Percentiles rank a stretch among this genome's conserved stretches.
Conservation (phyloP, 2,329 filamentous ascomycete genomes). For the Cladosporium sp. region DNA sequence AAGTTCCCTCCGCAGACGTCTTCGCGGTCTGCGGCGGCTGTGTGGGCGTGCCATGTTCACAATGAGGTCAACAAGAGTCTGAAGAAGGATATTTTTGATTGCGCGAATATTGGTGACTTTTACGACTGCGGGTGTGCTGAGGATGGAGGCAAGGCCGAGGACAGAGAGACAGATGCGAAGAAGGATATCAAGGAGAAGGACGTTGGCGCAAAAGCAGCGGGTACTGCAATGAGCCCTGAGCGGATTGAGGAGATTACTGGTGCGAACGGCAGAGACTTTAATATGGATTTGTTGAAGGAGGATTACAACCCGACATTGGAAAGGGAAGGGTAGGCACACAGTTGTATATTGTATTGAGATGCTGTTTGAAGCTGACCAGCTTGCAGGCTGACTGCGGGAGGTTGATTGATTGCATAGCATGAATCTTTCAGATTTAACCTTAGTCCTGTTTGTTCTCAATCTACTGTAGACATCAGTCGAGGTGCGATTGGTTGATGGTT, state of each 20-base stretch:
- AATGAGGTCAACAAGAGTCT: conserved; percentile 67
- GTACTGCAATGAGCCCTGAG: conserved; percentile 30
- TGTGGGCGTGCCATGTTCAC: conserved; percentile 68
- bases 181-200: conserved; percentile 22
- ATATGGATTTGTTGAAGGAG: conserved; percentile 31
- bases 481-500: no score
- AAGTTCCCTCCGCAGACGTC: conserved; percentile 67
- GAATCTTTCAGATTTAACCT: neutral
- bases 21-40: conserved; percentile 62
- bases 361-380: neutral
- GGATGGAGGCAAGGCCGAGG: conserved; percentile 41
- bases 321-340: conserved; percentile 4
- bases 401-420: neutral
- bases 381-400: neutral
- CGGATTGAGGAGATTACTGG: conserved; percentile 33
- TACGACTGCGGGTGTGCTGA: conserved; percentile 68
- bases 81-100: conserved; percentile 63
- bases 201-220: neutral
- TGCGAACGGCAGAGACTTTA: conserved; percentile 34
- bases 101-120: conserved; percentile 65
- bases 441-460: no score
- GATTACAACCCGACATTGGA: neutral
- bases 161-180: neutral
- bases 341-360: neutral
- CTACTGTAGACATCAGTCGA: no score